Conservation (phyloP, 352 stramenopile genomes). For the Pythium graminicola region DNA sequence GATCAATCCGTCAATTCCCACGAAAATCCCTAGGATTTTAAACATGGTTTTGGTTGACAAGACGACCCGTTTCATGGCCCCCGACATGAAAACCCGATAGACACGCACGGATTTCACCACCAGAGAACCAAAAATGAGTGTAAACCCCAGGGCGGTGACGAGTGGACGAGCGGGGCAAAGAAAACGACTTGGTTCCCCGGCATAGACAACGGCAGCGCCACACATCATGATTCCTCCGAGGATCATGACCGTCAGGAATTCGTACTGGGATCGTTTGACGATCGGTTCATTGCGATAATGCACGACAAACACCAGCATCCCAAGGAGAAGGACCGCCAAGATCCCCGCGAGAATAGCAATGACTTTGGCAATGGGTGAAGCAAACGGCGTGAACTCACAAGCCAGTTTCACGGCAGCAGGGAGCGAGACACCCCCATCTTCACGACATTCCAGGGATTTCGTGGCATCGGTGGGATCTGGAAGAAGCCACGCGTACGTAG, state of each 20-base stretch:
- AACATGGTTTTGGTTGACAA: conserved; percentile 20
- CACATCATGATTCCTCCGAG: conserved; percentile 28
- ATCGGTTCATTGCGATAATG: conserved; percentile 24
- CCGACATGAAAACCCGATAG: conserved; percentile 32
- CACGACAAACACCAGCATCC: conserved; percentile 25
- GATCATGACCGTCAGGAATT: conserved; percentile 26
- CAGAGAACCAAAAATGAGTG: conserved; percentile 27
- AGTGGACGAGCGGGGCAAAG: conserved; percentile 25
- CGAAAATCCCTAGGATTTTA: conserved; percentile 17
- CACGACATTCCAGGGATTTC: conserved; percentile 31
- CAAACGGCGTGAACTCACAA: conserved; percentile 34
- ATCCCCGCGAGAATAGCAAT: conserved; percentile 16
- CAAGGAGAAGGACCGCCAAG: conserved; percentile 9
- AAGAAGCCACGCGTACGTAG: conserved; percentile 40
- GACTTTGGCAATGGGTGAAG: conserved; percentile 3
- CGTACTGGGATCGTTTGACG: conserved; percentile 38
- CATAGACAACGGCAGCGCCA: conserved; percentile 15
- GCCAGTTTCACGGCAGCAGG: conserved; percentile 19
- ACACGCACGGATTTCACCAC: conserved; percentile 36
- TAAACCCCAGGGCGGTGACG: conserved; percentile 22
- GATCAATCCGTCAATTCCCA: conserved; percentile 25
- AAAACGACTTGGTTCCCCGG: conserved; percentile 11
- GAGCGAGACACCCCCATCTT: conserved; percentile 18
- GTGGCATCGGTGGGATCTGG: conserved; percentile 16
- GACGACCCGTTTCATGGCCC: conserved; percentile 21